Percentiles rank a stretch among this genome's conserved stretches.
These are phyloP conservation scores for Fusarium coffeatum DNA, from an alignment of 2,329 filamentous ascomycete species.

Conservation along the genomic window DNA sequence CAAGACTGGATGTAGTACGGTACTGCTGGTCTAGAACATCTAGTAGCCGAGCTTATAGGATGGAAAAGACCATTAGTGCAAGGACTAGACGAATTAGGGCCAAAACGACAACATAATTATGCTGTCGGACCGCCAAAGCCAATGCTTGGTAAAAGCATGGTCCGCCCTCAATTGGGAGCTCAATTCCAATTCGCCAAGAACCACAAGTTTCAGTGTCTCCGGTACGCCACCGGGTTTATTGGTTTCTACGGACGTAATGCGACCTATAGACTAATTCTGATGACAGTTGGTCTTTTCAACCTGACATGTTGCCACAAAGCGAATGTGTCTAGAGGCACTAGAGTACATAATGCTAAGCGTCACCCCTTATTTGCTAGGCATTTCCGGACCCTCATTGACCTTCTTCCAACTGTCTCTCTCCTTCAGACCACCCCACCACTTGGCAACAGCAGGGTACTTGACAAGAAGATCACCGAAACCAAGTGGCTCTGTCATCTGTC, in stretches of 20 bases:
- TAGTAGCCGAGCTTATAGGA: not conserved
- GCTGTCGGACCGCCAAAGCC: not conserved
- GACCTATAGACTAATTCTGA: not conserved
- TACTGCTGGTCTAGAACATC: not conserved
- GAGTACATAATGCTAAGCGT: not conserved
- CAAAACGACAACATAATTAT: not conserved
- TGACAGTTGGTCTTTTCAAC: not conserved
- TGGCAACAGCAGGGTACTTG: not conserved
- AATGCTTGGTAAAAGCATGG: not conserved
- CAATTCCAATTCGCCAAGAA: not conserved
- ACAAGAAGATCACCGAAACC: not conserved
- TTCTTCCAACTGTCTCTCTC: not conserved
- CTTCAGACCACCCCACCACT: slow-evolving; percentile 2
- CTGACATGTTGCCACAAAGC: not conserved
- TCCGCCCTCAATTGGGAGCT: not conserved
- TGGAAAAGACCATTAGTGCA: not conserved
- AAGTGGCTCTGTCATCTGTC: not conserved
- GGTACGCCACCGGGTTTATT: not conserved
- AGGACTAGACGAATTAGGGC: not conserved
- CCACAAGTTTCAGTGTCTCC: not conserved
- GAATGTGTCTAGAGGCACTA: not conserved
- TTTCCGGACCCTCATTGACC: not conserved
- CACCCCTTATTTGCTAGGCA: not conserved
- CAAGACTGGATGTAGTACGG: not conserved
- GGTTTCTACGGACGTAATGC: not conserved